A percentile compares a stretch with the other conserved stretches of the same genome.
These are phyloP conservation scores for Lachnellula arida DNA, from an alignment of 2,329 filamentous ascomycete genomes.

Conservation along the genomic window DNA sequence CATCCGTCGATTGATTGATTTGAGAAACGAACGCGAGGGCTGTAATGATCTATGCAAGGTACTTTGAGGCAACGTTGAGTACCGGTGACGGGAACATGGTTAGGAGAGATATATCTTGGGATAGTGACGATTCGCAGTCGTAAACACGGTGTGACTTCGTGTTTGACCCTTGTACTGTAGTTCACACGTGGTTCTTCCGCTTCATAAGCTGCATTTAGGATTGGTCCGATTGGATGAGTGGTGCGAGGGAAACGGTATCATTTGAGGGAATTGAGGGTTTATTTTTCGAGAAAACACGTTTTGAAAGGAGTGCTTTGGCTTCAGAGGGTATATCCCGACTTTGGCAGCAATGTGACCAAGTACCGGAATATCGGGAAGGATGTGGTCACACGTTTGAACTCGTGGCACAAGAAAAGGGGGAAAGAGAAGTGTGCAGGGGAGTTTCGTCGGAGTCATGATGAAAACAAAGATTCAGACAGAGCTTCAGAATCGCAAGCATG, in stretches of 20 bases:
- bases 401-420: no score
- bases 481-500: not conserved
- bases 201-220: not conserved
- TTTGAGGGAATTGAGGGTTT: not conserved
- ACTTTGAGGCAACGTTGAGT: not conserved
- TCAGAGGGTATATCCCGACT: no score
- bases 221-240: not conserved
- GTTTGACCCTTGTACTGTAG: not conserved
- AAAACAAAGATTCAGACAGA: not conserved
- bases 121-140: not conserved
- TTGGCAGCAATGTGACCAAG: no score
- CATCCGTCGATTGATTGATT: not conserved
- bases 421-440: no score
- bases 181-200: not conserved
- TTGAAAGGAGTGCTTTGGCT: not conserved
- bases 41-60: not conserved
- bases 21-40: not conserved
- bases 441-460: no score
- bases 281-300: not conserved
- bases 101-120: not conserved
- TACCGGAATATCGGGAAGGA: no score
- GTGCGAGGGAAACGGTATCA: not conserved
- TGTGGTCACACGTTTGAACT: no score
- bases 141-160: not conserved
- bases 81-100: not conserved